Evolutionary conservation across 768 basidiomycete species (phyloP), one percentile per base, ranked within the genome.

Genomic region (Serpula lacrymans): DNA sequence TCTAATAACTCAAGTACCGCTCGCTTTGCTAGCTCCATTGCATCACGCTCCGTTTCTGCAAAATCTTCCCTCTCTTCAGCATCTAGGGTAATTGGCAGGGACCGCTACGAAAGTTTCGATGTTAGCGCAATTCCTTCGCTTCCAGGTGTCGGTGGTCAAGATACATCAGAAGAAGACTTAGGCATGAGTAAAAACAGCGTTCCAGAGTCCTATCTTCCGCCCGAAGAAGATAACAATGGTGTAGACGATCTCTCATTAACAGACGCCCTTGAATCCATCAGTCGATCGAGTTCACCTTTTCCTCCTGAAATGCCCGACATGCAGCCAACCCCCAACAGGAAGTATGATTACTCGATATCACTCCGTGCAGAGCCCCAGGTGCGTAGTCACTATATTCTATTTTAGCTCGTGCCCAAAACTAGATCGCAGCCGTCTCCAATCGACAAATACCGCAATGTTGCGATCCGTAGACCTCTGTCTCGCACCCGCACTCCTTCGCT

Each of bases 401-500:
- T 37, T n/a, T 46, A n/a, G 25, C 25, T 18, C 22, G 44, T 33
- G 23, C 9, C 14, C 43, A 12, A 21, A n/a, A 34, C 38, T 20
- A 2, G 3, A n/a, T 17, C 39, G 28, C 42, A 86, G 83, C 62
- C 69, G 10, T 83, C 83, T 10, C 78, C 82, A 10, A 68, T 72
- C 29, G 72, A 80, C 46, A 82, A 75, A 46, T 80, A 72, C 56
- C 78, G 78, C 8, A 80, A 85, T 51, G 75, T 84, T 20, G 71
- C 75, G 10, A 47, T 82, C 35, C 76, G 82, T 23, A 71, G 70
- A 41, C 70, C 75, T 13, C 53, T 70, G 26, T 52, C 69, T 14
- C 71, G 78, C 21, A 67, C 69, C 14, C 77, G 83, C 20, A 84
- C 82, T 4, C 84, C 84, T 4, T 84, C 83, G 2, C 67, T 86